A percentile compares a stretch with the other conserved stretches of the same genome.
Evolutionary conservation across 2,329 filamentous ascomycete genomes (phyloP).

Genomic region (Pezicula radicicola): DNA sequence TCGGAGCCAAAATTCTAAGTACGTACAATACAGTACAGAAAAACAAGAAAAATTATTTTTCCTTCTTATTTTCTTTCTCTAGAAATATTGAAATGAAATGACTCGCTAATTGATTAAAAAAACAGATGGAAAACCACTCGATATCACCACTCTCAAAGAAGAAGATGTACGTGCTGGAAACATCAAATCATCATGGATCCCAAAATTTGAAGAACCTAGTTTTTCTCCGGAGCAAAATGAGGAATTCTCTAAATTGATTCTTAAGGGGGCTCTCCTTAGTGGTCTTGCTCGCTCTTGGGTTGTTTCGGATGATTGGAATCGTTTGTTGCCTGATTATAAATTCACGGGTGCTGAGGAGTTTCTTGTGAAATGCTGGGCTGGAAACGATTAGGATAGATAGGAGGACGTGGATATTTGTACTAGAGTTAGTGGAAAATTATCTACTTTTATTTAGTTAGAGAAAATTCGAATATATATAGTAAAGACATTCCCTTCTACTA

Average conservation of each 20-base stretch:
- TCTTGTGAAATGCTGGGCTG: slow-evolving; percentile 36
- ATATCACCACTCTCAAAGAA: slow-evolving; percentile 10
- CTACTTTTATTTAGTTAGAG: too few relatives aligned
- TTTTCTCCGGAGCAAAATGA: slow-evolving; percentile 25
- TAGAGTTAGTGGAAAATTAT: too few relatives aligned
- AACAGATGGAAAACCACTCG: slow-evolving; percentile 8
- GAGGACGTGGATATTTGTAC: too few relatives aligned
- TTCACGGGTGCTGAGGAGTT: slow-evolving; percentile 40
- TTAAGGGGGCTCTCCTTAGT: slow-evolving; percentile 33
- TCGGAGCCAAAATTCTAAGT: slow-evolving; percentile 41
- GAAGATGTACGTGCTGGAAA: slow-evolving; percentile 11
- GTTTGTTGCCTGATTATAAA: slow-evolving; percentile 39
- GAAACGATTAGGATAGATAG: slow-evolving; percentile 18
- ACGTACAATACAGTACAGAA: too few relatives aligned
- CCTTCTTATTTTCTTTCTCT: neutral
- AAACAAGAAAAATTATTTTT: neutral
- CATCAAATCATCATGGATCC: slow-evolving; percentile 28
- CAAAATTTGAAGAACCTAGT: slow-evolving; percentile 26
- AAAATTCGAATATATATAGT: too few relatives aligned
- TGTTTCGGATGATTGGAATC: slow-evolving; percentile 42
- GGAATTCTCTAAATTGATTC: slow-evolving; percentile 23
- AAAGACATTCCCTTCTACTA: too few relatives aligned
- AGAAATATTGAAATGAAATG: too few relatives aligned
- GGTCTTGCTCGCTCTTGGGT: slow-evolving; percentile 32
- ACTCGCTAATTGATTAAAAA: too few relatives aligned